These are phyloP conservation scores for Phytophthora ramorum DNA, from an alignment of 352 stramenopile species.

Conservation along the genomic window DNA sequence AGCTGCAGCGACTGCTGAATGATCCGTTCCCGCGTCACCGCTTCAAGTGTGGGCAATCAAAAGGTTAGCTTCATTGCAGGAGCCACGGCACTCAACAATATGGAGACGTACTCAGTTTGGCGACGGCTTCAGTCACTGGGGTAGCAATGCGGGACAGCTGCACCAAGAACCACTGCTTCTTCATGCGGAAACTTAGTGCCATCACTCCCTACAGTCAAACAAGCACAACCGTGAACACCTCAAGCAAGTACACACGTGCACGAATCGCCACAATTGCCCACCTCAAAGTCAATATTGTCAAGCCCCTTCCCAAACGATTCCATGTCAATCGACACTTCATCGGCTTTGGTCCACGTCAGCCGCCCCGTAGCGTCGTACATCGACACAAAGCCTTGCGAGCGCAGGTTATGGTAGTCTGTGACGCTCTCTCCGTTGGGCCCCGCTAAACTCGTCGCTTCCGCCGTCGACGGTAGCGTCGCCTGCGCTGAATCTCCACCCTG, in stretches of 20 bases:
- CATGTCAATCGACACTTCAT: slow-evolving; percentile 77
- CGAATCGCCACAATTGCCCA: slow-evolving; percentile 8
- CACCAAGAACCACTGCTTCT: slow-evolving; percentile 88
- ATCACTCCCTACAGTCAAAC: slow-evolving; percentile 58
- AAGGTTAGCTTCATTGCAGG: slow-evolving; percentile 3
- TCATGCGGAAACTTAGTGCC: slow-evolving; percentile 76
- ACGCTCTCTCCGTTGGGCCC: slow-evolving; percentile 60
- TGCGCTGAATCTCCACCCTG: slow-evolving; percentile 13
- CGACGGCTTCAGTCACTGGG: slow-evolving; percentile 64
- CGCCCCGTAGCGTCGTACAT: slow-evolving; percentile 65
- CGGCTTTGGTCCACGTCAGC: slow-evolving; percentile 63
- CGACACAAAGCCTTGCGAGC: slow-evolving; percentile 74
- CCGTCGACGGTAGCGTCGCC: slow-evolving; percentile 27
- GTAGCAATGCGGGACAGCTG: slow-evolving; percentile 72
- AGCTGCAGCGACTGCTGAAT: slow-evolving; percentile 64
- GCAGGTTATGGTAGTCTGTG: slow-evolving; percentile 64
- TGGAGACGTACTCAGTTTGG: slow-evolving; percentile 63
- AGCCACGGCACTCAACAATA: neutral
- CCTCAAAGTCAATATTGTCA: slow-evolving; percentile 70
- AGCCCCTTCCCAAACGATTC: slow-evolving; percentile 55
- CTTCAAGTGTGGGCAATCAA: slow-evolving; percentile 25
- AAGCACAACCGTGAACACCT: neutral
- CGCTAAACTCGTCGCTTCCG: slow-evolving; percentile 25
- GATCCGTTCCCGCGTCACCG: slow-evolving; percentile 61
- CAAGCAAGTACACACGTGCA: neutral